These are phyloP conservation scores for Leucogyrophana mollusca DNA, from an alignment of 768 basidiomycete genomes.

Conservation along the genomic window DNA sequence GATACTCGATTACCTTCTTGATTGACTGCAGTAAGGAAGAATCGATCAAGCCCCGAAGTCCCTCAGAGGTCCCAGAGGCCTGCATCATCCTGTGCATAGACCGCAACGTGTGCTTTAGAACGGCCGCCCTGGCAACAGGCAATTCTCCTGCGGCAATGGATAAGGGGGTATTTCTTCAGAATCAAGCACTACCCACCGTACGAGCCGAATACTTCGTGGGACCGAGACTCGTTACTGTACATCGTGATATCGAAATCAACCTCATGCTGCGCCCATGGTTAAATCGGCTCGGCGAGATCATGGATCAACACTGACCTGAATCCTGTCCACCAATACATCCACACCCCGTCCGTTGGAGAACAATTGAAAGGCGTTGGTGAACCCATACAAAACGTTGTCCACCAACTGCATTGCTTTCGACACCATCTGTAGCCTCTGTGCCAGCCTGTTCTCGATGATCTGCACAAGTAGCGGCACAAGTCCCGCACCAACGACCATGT, in stretches of 20 bases:
- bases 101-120: slow-evolving; percentile 88
- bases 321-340: slow-evolving; percentile 79
- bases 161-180: not conserved
- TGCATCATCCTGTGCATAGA: slow-evolving; percentile 98
- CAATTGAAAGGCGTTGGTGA: slow-evolving; percentile 80
- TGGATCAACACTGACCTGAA: slow-evolving; percentile 60
- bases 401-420: slow-evolving; percentile 91
- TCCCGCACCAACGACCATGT: slow-evolving; percentile 94
- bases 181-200: slow-evolving; percentile 41
- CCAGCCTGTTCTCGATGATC: slow-evolving; percentile 74
- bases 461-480: slow-evolving; percentile 87
- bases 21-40: slow-evolving; percentile 80
- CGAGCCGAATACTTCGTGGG: slow-evolving; percentile 46
- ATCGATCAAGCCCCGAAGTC: slow-evolving; percentile 92
- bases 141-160: slow-evolving; percentile 53
- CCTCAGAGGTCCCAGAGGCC: slow-evolving; percentile 90
- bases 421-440: slow-evolving; percentile 69
- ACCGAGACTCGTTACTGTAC: slow-evolving; percentile 42
- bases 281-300: slow-evolving; percentile 9
- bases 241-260: slow-evolving; percentile 64
- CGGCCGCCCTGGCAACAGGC: slow-evolving; percentile 69
- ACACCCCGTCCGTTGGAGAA: slow-evolving; percentile 87
- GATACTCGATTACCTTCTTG: slow-evolving; percentile 84
- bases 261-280: slow-evolving; percentile 49
- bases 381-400: slow-evolving; percentile 90